Conservation (phyloP, 768 basidiomycete species). For the Phylloporus rhodoxanthus region DNA sequence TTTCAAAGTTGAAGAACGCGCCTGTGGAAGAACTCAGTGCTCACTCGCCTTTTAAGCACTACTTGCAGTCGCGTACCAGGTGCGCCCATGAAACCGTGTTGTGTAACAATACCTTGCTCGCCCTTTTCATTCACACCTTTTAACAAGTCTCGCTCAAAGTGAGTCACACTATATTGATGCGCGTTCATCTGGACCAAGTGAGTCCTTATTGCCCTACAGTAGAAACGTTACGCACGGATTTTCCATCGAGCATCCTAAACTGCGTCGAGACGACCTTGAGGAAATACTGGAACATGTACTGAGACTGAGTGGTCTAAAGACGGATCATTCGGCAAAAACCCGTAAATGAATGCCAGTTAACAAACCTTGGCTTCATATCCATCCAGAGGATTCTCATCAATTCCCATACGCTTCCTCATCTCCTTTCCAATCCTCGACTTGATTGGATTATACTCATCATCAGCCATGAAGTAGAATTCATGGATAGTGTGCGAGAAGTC, state of each 20-base stretch:
- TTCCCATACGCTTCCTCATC: conserved; percentile 69
- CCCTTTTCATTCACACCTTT: conserved; percentile 57
- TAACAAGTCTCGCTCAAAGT: conserved; percentile 88
- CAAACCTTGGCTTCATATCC: conserved; percentile 52
- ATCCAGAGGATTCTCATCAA: conserved; percentile 74
- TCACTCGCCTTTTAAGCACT: neutral
- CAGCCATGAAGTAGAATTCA: conserved; percentile 69
- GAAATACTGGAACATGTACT: conserved; percentile 99
- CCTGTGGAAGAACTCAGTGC: conserved; percentile 35
- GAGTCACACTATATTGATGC: conserved; percentile 93
- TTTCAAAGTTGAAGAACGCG: conserved; percentile 91
- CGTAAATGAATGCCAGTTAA: conserved; percentile 3
- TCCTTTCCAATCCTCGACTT: conserved; percentile 56
- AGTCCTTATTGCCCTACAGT: conserved; percentile 2
- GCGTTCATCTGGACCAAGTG: conserved; percentile 56
- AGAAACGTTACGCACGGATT: conserved; percentile 41
- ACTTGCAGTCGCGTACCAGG: conserved; percentile 41
- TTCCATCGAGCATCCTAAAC: conserved; percentile 78
- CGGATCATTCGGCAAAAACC: conserved; percentile 2
- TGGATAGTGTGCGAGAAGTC: conserved; percentile 91
- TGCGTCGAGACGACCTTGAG: conserved; percentile 97
- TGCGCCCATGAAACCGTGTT: conserved; percentile 68
- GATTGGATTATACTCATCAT: conserved; percentile 71
- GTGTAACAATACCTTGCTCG: conserved; percentile 59
- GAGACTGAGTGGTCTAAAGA: conserved; percentile 60